Evolutionary conservation across 495 filamentous ascomycete genomes (phyloP).

Genomic region (Halenospora varia): DNA sequence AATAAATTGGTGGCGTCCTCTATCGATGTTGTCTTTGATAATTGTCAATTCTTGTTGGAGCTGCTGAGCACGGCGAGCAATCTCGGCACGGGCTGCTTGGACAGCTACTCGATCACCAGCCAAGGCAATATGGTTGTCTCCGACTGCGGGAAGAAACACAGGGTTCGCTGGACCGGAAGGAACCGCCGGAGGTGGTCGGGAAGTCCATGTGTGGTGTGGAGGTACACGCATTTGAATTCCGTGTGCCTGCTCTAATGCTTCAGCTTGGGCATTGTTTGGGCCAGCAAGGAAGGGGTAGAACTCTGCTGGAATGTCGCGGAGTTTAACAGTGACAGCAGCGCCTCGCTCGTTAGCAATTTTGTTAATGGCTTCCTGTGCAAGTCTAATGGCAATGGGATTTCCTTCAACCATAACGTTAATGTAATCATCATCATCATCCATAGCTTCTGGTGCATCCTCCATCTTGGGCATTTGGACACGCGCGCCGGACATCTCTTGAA

Average conservation of each 20-base stretch:
- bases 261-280: conserved; percentile 62
- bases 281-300: conserved; percentile 95
- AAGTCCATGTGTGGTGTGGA: conserved; percentile 68
- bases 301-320: conserved; percentile 82
- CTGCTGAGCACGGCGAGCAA: conserved; percentile 71
- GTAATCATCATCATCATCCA: conserved; percentile 72
- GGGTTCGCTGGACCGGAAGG: conserved; percentile 58
- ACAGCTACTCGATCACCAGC: conserved; percentile 83
- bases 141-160: conserved; percentile 59
- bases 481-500: conserved; percentile 81
- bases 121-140: conserved; percentile 71
- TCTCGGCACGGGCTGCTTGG: conserved; percentile 69
- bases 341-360: conserved; percentile 81
- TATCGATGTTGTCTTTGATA: conserved; percentile 69
- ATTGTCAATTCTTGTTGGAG: conserved; percentile 65
- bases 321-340: conserved; percentile 69
- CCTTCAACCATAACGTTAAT: conserved; percentile 89
- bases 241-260: conserved; percentile 60
- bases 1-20: conserved; percentile 85
- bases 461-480: conserved; percentile 81
- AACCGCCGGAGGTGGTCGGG: conserved; percentile 63
- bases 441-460: conserved; percentile 48
- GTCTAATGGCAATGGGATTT: conserved; percentile 75
- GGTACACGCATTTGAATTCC: conserved; percentile 75
- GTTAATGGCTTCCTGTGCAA: conserved; percentile 77